A percentile compares a stretch with the other conserved stretches of the same genome.
Evolutionary conservation across 2,329 filamentous ascomycete species (phyloP).

Genomic region (Monosporascus sp.): DNA sequence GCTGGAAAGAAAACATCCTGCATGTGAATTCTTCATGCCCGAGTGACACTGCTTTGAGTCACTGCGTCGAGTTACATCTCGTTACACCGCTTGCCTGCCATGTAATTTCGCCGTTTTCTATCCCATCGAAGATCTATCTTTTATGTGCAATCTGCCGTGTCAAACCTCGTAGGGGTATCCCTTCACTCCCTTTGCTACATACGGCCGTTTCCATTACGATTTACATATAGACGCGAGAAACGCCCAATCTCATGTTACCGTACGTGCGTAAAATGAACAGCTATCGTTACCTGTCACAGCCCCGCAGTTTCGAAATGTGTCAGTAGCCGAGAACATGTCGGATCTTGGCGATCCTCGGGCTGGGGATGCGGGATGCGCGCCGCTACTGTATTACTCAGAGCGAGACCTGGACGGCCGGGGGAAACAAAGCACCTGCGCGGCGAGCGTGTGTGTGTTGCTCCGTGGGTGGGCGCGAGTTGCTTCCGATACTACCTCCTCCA

Average conservation of each 20-base stretch:
- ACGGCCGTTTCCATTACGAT: not conserved
- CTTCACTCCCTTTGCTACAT: not conserved
- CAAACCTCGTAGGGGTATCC: not conserved
- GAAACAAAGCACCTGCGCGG: not conserved
- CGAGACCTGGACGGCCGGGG: not conserved
- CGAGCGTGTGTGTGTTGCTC: too few relatives aligned
- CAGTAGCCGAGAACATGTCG: not conserved
- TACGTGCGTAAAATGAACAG: not conserved
- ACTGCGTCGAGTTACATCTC: not conserved
- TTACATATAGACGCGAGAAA: not conserved
- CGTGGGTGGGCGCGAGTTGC: not conserved
- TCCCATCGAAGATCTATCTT: not conserved
- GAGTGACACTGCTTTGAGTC: not conserved
- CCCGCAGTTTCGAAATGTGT: not conserved
- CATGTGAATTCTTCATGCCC: not conserved
- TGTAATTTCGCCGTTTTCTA: not conserved
- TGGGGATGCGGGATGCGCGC: not conserved
- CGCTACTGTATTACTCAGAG: not conserved
- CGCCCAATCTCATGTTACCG: not conserved
- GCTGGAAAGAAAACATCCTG: not conserved
- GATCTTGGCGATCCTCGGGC: not conserved
- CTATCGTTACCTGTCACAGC: not conserved
- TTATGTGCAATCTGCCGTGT: not conserved
- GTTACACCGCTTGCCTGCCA: not conserved
- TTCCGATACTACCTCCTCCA: not conserved